Evolutionary conservation across 495 filamentous ascomycete species (phyloP), one percentile per base, ranked within the genome.

Genomic region (Xylaria curta): DNA sequence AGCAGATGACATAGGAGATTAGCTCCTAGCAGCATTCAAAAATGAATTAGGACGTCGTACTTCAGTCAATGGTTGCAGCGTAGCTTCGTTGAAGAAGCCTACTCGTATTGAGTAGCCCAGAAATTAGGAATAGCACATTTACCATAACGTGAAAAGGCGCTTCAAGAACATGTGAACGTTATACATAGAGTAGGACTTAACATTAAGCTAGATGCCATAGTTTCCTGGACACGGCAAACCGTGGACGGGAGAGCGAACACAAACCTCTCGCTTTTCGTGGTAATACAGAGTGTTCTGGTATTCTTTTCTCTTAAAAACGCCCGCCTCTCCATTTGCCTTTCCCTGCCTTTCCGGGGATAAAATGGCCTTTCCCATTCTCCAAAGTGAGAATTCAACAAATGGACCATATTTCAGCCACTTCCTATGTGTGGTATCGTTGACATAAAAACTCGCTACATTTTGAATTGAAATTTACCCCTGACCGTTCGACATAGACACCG

Each of bases 251-350:
- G 33, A 60, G 58, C 33, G n/a, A 63, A 63, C 60, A 26, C n/a
- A 44, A 44, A 28, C 28, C 38, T 26, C 36, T 42, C 38, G 36
- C 38, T 28, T 44, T 63, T 21, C 54, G 17, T 63, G 38, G 60
- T 63, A 63, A 63, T 63, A 63, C 60, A 63, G 38, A 33, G 60
- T 60, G 60, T 24, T 63, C 21, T 63, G 60, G 58, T 38, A 60
- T 21, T 40, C 26, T 28, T 63, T 26, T 24, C 21, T 63, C 38
- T 62, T 17, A 17, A 63, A 17, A 63, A 63, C 60, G 60, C 60
- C 60, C 38, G 60, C 60, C 60, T 44, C 60, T 26, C 60, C 60
- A 44, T 42, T 42, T 38, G 58, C 36, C 38, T 54, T 54, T 36
- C 49, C 47, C 44, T 40, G 7, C 63, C 63, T 66, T 42, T 38